Conservation (phyloP, 148 eudicot genomes). For the Nyssa sinensis region DNA sequence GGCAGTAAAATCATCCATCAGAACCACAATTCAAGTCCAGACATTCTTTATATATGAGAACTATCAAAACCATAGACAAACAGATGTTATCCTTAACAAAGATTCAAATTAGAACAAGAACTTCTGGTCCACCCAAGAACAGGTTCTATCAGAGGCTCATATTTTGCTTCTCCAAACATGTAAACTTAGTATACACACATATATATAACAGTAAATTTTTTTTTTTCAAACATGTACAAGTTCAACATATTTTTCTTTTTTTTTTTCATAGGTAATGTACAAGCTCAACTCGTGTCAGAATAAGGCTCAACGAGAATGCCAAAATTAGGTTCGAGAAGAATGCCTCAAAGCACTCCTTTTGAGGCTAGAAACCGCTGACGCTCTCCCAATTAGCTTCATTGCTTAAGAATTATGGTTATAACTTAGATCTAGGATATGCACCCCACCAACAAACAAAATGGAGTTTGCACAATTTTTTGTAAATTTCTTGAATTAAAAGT, state of each 20-base stretch:
- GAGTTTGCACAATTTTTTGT: too few relatives aligned
- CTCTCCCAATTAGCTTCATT: background rate
- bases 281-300: background rate
- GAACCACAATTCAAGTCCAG: background rate
- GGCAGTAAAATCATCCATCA: background rate
- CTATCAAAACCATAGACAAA: background rate
- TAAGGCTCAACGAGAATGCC: background rate
- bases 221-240: too few relatives aligned
- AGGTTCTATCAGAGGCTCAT: background rate
- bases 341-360: background rate
- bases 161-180: background rate
- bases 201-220: too few relatives aligned
- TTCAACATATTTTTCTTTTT: too few relatives aligned
- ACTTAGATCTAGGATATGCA: background rate
- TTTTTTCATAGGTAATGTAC: too few relatives aligned
- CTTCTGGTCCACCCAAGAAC: background rate
- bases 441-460: background rate
- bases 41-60: background rate
- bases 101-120: background rate
- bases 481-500: too few relatives aligned
- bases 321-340: background rate
- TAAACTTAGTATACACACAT: too few relatives aligned
- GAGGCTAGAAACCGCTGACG: background rate
- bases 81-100: background rate
- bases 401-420: background rate